Base-by-base conservation (phyloP, 2,329 filamentous ascomycete species). In the Pseudocercospora cruenta region DNA sequence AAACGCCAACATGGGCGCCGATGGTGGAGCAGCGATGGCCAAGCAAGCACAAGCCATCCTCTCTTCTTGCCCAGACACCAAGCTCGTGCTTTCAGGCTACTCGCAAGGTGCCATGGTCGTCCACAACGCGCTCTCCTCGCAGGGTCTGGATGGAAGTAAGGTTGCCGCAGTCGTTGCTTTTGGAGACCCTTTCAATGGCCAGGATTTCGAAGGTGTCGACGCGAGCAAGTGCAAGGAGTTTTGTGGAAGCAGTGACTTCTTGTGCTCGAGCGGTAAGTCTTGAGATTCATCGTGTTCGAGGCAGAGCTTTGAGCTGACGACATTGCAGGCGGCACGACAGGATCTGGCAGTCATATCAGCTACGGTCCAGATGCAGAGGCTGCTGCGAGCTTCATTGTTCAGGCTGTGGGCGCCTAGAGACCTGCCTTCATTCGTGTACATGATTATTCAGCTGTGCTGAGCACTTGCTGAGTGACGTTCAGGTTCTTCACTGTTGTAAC, bases 141-240 rank as follows among this genome's bases (percentile, higher is more conserved):
- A 67, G 24, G 64, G 66, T 16, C 51, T 74, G 28, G 65, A 71
- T 49, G 69, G 70, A n/a, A 63, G 62, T 57, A 69, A 70, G 26
- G 67, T 74, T 26, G 71, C 73, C 24, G 74, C 71, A n/a, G 70
- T 71, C 2, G 71, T 74, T 9, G 69, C 68, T 24, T 76, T 74
- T 59, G 74, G 74, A 9, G 74, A 76, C 49, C 73, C 73, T 5
- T 62, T 73, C 51, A 75, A 74, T 54, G 69, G 70, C 14, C 67
- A 71, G 57, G 67, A 54, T 31, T 70, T 74, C 57, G 64, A 71
- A 47, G 67, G 70, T 19, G 71, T 75, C 5, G 66, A 68, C 39
- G 62, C 70, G 10, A 60, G 59, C n/a, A 72, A 69, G 66, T 67
- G 69, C 47, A 68, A 72, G 60, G 64, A 72, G 43, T 71, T 71